A percentile compares a stretch with the other conserved stretches of the same genome.
Evolutionary conservation across 768 basidiomycete genomes (phyloP).

Genomic region (Termitomyces titanicus): DNA sequence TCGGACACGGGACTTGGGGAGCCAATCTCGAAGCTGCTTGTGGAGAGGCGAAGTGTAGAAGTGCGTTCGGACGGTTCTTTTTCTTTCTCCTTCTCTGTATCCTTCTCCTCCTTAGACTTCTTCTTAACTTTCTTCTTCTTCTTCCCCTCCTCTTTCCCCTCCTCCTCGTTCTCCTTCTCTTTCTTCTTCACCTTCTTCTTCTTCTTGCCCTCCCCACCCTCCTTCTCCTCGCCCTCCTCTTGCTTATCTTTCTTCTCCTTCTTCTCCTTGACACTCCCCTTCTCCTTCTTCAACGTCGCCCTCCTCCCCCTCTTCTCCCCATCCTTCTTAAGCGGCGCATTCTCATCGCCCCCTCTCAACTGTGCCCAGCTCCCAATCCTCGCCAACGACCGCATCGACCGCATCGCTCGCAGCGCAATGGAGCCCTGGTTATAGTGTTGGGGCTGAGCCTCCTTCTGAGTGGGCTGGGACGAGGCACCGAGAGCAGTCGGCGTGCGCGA

Average conservation of each 20-base stretch:
- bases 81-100: slow-evolving; percentile 32
- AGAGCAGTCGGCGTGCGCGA: slow-evolving; percentile 25
- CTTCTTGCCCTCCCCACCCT: slow-evolving; percentile 19
- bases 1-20: slow-evolving; percentile 40
- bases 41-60: slow-evolving; percentile 40
- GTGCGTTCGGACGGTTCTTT: slow-evolving; percentile 16
- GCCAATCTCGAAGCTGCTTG: slow-evolving; percentile 71
- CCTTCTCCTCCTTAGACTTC: slow-evolving; percentile 7
- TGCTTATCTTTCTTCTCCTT: background rate
- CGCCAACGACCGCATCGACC: slow-evolving; percentile 69
- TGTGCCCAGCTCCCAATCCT: slow-evolving; percentile 73
- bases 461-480: too few species aligned
- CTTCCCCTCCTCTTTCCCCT: slow-evolving; percentile 32
- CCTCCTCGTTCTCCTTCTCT: slow-evolving; percentile 13
- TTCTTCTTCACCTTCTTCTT: slow-evolving; percentile 28
- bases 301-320: slow-evolving; percentile 20
- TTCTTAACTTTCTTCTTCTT: background rate
- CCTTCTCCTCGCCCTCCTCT: slow-evolving; percentile 22
- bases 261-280: slow-evolving; percentile 29
- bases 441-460: background rate
- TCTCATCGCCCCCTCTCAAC: slow-evolving; percentile 36
- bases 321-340: slow-evolving; percentile 12
- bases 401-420: slow-evolving; percentile 76
- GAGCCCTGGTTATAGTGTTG: slow-evolving; percentile 40
- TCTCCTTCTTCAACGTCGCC: slow-evolving; percentile 31